Percentiles rank a stretch among this genome's conserved stretches.
These are phyloP conservation scores for Porphyridium purpureum DNA, from an alignment of 23 red algal species.

Conservation along the genomic window DNA sequence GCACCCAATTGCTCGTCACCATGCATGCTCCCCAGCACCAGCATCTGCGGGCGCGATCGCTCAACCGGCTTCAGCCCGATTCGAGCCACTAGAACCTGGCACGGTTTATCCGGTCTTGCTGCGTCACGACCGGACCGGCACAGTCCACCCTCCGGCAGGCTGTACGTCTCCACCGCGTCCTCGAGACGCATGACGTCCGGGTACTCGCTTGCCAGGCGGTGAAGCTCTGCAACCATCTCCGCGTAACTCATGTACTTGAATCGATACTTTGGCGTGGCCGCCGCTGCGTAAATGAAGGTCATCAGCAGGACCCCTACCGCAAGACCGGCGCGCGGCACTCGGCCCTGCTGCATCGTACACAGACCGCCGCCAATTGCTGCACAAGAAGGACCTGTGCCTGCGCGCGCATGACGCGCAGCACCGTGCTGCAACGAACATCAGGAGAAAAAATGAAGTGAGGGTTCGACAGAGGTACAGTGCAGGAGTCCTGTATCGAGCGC, in stretches of 20 bases:
- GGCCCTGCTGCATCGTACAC: not conserved
- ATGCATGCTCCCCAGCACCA: not conserved
- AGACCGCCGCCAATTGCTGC: too few species aligned
- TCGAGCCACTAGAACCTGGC: not conserved
- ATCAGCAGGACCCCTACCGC: not conserved
- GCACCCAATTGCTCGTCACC: constrained; percentile 1
- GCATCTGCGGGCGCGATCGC: not conserved
- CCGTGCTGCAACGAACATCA: too few species aligned
- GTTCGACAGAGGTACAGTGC: too few species aligned
- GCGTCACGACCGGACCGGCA: not conserved
- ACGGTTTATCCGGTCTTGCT: not conserved
- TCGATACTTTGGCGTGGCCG: not conserved
- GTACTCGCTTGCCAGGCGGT: not conserved
- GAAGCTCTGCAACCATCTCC: not conserved
- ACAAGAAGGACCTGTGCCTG: too few species aligned
- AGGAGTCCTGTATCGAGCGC: too few species aligned
- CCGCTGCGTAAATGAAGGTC: not conserved
- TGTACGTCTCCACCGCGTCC: not conserved
- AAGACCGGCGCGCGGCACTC: not conserved
- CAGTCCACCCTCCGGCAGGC: not conserved
- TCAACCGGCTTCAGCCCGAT: not conserved
- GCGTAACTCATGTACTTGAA: not conserved
- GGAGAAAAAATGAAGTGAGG: too few species aligned
- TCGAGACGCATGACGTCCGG: not conserved
- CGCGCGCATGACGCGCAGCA: too few species aligned